phyloP scores from a whole-genome alignment of 164 flowering plant genomes.

The Tetrastigma voinierianum region DNA sequence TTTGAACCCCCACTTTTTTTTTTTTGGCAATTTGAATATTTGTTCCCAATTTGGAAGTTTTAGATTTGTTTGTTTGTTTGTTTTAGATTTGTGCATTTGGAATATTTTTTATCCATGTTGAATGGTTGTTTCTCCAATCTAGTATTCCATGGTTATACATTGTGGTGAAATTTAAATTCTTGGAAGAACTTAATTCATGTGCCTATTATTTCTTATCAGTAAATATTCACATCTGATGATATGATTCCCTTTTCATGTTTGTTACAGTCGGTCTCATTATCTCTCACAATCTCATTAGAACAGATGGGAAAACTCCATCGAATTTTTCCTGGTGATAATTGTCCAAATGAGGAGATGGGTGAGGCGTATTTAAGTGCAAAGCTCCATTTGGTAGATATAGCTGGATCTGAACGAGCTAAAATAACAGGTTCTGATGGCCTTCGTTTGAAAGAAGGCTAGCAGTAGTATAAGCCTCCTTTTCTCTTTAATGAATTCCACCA shows the following conservation, averaged over 20 bases:
- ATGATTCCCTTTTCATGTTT: constrained; percentile 13
- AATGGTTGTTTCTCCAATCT: neutral
- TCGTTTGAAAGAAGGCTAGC: constrained; percentile 84
- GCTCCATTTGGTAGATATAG: constrained; percentile 90
- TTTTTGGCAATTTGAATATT: too few species aligned
- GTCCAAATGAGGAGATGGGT: constrained; percentile 41
- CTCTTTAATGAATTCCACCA: neutral
- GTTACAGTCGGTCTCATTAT: constrained; percentile 80
- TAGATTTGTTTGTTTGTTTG: too few species aligned
- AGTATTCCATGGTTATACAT: neutral
- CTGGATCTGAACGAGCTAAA: constrained; percentile 90
- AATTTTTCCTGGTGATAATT: constrained; percentile 27
- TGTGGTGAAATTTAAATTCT: neutral
- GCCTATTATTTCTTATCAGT: neutral
- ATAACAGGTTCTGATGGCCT: constrained; percentile 93
- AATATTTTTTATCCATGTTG: neutral
- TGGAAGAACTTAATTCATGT: neutral
- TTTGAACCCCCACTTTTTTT: too few species aligned
- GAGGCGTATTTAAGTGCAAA: constrained; percentile 84
- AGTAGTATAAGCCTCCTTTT: too few species aligned
- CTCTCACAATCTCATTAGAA: constrained; percentile 84
- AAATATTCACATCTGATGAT: constrained; percentile 6
- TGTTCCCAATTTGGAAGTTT: too few species aligned
- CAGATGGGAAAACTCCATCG: constrained; percentile 57
- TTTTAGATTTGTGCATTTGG: too few species aligned